phyloP scores from a whole-genome alignment of 371 early-diverging fungal species.

The Quaeritorhiza haematococci region DNA sequence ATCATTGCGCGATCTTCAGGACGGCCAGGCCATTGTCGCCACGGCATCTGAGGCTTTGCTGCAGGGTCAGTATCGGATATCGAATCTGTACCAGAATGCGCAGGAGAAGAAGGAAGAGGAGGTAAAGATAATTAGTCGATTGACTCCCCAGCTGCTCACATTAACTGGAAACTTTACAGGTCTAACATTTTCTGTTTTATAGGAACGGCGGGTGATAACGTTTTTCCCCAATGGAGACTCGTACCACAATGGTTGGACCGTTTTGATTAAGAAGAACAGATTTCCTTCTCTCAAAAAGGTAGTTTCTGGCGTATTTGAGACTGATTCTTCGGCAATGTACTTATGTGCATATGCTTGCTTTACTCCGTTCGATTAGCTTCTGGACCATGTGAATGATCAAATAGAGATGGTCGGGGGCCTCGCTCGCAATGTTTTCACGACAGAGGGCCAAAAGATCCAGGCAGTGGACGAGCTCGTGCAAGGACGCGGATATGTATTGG shows the following conservation, averaged over 20 bases:
- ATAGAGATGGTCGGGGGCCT: conserved; percentile 26
- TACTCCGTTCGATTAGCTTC: conserved; percentile 31
- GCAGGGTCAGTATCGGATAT: conserved; percentile 19
- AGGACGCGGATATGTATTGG: conserved; percentile 29
- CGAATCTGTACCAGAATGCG: conserved; percentile 5
- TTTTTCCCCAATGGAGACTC: conserved; percentile 45
- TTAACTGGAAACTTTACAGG: not conserved
- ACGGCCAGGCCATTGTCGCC: conserved; percentile 31
- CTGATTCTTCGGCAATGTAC: not conserved
- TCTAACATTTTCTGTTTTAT: too few species aligned
- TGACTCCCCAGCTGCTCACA: too few species aligned
- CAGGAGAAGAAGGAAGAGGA: not conserved
- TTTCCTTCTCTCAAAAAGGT: conserved; percentile 30
- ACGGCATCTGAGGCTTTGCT: conserved; percentile 21
- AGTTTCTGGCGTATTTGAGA: not conserved
- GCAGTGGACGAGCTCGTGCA: conserved; percentile 20
- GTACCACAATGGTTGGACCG: conserved; percentile 35
- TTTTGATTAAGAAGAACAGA: conserved; percentile 26
- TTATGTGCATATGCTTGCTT: not conserved
- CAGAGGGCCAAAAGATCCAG: conserved; percentile 23
- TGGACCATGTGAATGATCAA: conserved; percentile 30
- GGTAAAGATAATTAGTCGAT: too few species aligned
- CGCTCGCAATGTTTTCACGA: conserved; percentile 26
- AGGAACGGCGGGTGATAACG: conserved; percentile 22
- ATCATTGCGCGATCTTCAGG: conserved; percentile 24